Percentiles rank a stretch among this genome's conserved stretches.
Evolutionary conservation across 83 land plant species (phyloP).

Genomic region (Picea engelmannii): DNA sequence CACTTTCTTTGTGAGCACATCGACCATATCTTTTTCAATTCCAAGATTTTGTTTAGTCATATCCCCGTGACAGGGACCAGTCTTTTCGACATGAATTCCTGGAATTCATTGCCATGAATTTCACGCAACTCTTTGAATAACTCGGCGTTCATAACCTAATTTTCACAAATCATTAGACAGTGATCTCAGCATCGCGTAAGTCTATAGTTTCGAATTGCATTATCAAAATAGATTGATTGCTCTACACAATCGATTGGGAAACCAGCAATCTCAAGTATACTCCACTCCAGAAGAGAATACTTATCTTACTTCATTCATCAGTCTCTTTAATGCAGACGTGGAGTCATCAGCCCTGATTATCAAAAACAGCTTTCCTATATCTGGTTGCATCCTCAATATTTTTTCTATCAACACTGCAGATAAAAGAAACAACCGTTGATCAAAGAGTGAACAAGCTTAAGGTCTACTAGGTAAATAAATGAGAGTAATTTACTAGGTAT

Average conservation of each 20-base stretch:
- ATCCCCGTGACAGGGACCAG: constrained; percentile 44
- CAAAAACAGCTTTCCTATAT: constrained; percentile 1
- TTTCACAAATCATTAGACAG: constrained; percentile 30
- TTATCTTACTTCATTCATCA: neutral
- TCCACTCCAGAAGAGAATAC: neutral
- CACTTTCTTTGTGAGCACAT: constrained; percentile 52
- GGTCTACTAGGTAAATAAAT: too few relatives aligned
- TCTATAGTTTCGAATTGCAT: too few relatives aligned
- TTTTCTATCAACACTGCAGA: constrained; percentile 47
- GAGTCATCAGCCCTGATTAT: neutral
- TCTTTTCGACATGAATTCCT: constrained; percentile 62
- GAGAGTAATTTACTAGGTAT: too few relatives aligned
- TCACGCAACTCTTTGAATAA: constrained; percentile 46
- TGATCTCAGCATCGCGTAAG: too few relatives aligned
- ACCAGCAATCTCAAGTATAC: constrained; percentile 22
- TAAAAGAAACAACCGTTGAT: too few relatives aligned
- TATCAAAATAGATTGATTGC: too few relatives aligned
- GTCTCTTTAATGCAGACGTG: neutral
- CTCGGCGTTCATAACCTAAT: neutral
- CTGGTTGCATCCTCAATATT: constrained; percentile 4
- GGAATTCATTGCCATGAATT: constrained; percentile 55
- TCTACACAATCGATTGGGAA: too few relatives aligned
- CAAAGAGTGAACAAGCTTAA: neutral
- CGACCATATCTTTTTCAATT: constrained; percentile 36
- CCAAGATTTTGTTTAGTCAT: too few relatives aligned